Conservation (phyloP, 306 rosid species). For the Vigna angularis region DNA sequence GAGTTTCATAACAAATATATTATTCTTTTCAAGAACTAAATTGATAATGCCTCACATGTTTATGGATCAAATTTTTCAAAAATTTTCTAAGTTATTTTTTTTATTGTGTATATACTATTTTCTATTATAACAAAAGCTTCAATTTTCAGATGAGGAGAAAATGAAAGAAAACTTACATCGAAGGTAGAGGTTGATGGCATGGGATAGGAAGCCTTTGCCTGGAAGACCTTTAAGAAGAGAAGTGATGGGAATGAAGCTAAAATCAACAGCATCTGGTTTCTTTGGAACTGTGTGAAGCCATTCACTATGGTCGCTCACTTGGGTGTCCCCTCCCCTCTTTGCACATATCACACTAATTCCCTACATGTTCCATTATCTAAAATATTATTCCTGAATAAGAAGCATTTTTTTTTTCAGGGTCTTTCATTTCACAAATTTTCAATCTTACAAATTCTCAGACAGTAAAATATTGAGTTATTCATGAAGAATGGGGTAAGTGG, state of each 20-base stretch:
- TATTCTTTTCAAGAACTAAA: no score
- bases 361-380: slow-evolving; percentile 51
- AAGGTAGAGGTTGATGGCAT: slow-evolving; percentile 94
- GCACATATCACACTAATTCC: slow-evolving; percentile 79
- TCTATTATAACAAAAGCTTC: no score
- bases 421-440: no score
- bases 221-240: slow-evolving; percentile 82
- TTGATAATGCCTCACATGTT: no score
- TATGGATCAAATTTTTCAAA: no score
- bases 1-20: no score
- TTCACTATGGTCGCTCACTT: slow-evolving; percentile 68
- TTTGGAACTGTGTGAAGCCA: slow-evolving; percentile 81
- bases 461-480: background rate
- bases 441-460: background rate
- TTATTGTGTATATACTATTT: no score
- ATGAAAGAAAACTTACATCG: slow-evolving; percentile 60
- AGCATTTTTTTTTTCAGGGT: no score
- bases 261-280: slow-evolving; percentile 73
- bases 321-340: slow-evolving; percentile 79
- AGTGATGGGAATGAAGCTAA: slow-evolving; percentile 76
- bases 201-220: slow-evolving; percentile 86
- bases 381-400: slow-evolving; percentile 10
- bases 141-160: background rate
- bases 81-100: no score
- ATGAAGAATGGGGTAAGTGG: background rate